A percentile compares a stretch with the other conserved stretches of the same genome.
Evolutionary conservation across 768 basidiomycete species (phyloP).

Genomic region (Rubroboletus satanas): DNA sequence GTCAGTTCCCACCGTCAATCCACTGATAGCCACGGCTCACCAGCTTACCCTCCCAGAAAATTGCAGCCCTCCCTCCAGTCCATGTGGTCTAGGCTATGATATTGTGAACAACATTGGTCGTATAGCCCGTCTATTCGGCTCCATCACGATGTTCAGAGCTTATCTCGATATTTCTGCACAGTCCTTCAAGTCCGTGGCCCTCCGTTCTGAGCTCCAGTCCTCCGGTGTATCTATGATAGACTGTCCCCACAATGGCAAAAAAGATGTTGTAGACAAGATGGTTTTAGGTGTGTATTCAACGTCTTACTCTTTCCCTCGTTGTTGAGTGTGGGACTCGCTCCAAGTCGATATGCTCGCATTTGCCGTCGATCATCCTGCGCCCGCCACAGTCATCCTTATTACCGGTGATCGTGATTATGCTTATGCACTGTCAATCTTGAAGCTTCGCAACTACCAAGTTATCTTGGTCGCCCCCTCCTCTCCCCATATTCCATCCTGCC

Average conservation of each 20-base stretch:
- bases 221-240: constrained; percentile 42
- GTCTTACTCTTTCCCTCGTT: not conserved
- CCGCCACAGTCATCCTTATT: constrained; percentile 57
- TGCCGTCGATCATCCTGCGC: constrained; percentile 56
- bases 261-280: constrained; percentile 45
- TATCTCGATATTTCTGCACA: constrained; percentile 48
- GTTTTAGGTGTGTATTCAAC: constrained; percentile 36
- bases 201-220: constrained; percentile 42
- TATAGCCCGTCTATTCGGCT: constrained; percentile 46
- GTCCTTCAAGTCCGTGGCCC: constrained; percentile 30
- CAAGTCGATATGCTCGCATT: constrained; percentile 65
- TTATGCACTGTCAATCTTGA: constrained; percentile 55
- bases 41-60: constrained; percentile 25
- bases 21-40: not conserved
- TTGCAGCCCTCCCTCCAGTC: constrained; percentile 29
- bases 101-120: constrained; percentile 42
- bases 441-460: constrained; percentile 50
- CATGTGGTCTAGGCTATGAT: constrained; percentile 36
- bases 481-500: constrained; percentile 38
- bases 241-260: constrained; percentile 33
- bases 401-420: constrained; percentile 66
- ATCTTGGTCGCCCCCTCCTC: constrained; percentile 44
- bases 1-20: constrained; percentile 14
- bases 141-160: constrained; percentile 48
- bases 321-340: constrained; percentile 2